Evolutionary conservation across 768 basidiomycete genomes (phyloP), one percentile per base, ranked within the genome.

Genomic region (Lentinula sp.): DNA sequence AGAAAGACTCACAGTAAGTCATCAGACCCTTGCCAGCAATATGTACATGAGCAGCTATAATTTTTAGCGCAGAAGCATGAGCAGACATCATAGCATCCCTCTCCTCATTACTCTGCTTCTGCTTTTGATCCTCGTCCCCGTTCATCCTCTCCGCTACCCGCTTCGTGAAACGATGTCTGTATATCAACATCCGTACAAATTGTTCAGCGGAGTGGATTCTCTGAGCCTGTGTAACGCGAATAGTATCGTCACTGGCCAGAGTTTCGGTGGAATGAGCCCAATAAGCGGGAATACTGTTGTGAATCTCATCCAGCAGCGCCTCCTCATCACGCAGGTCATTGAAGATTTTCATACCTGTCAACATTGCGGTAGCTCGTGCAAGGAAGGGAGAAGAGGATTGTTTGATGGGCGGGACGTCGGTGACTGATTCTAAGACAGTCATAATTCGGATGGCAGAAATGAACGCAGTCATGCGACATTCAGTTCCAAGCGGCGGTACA

Each of bases 1-100:
- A 60, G 52, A 45, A 48, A 65, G 41, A 81, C 92, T 75, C 66
- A 94, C 92, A 96, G 67, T 95, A 97, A 5, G 94, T 95, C 93
- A 97, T 95, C 67, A 95, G 66, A 62, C 93, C 85, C 77, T 90
- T 89, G 75, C 88, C 86, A 23, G 93, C 93, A 60, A 95, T 85
- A 63, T 92, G 86, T 64, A 93, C 77, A 72, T 95, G 88, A 37
- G 91, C 85, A 41, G 87, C 81, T 61, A 95, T 85, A 63, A 96
- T 90, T 66, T 90, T 85, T 64, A 95, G 67, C 16, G 93, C 93
- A 60, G 88, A 88, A 48, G 82, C 77, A 67, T 93, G 89, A 5
- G 90, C 88, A 37, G 85, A 80, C 5, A 82, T 76, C 81, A 95
- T 87, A 4, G 91, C 91, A 61, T 91, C 88, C 57, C 81, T 79